phyloP scores from a whole-genome alignment of 2,329 filamentous ascomycete genomes.

The Colletotrichum neosansevieriae region DNA sequence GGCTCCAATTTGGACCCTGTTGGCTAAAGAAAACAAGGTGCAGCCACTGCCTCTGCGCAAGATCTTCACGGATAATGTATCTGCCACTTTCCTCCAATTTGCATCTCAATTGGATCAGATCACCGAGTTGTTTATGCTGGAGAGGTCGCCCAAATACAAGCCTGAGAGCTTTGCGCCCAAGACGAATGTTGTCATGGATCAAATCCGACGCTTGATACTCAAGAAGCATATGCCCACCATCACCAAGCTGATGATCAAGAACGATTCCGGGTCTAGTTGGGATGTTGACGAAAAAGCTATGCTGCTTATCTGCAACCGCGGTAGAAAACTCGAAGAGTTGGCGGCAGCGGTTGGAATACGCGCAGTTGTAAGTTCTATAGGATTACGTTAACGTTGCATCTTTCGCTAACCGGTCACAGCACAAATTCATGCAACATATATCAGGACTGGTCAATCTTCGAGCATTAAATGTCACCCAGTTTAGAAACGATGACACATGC shows the following conservation, averaged over 20 bases:
- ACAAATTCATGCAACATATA: constrained; percentile 68
- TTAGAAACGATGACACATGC: constrained; percentile 68
- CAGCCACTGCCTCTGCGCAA: constrained; percentile 65
- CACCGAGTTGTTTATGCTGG: constrained; percentile 70
- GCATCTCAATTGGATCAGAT: constrained; percentile 65
- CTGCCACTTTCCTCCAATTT: constrained; percentile 64
- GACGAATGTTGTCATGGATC: constrained; percentile 63
- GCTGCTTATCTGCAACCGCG: constrained; percentile 64
- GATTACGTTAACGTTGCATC: not conserved
- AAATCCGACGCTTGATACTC: constrained; percentile 68
- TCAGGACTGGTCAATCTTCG: constrained; percentile 60
- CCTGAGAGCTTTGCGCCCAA: constrained; percentile 66
- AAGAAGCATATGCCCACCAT: constrained; percentile 68
- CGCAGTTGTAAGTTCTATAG: constrained; percentile 61
- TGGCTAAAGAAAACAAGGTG: constrained; percentile 66
- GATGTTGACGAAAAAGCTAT: constrained; percentile 68
- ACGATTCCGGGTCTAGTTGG: constrained; percentile 66
- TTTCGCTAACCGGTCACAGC: constrained; percentile 53
- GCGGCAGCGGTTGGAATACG: constrained; percentile 66
- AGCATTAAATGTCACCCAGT: constrained; percentile 66
- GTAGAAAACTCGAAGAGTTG: constrained; percentile 65
- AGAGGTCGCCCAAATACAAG: constrained; percentile 63
- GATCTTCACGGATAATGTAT: constrained; percentile 74
- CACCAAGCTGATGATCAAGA: constrained; percentile 70
- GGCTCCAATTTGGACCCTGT: constrained; percentile 67